phyloP scores from a whole-genome alignment of 129 eudicot species.

The Centrapalus pauciflorus region DNA sequence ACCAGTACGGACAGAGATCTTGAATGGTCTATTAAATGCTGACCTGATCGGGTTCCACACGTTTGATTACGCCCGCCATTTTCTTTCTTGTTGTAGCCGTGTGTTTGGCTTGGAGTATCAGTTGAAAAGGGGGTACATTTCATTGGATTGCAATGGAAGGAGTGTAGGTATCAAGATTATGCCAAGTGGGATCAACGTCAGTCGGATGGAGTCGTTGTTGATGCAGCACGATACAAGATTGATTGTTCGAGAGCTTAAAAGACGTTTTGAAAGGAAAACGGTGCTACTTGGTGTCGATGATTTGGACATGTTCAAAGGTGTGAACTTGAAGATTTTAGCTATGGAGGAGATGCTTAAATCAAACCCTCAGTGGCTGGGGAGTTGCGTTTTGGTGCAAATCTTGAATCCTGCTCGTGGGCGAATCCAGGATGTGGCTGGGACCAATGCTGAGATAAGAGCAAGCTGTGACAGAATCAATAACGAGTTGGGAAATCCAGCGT shows the following conservation, averaged over 20 bases:
- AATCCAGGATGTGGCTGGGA: constrained; percentile 38
- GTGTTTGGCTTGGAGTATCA: constrained; percentile 40
- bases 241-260: constrained; percentile 30
- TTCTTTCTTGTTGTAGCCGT: constrained; percentile 39
- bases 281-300: constrained; percentile 47
- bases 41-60: constrained; percentile 47
- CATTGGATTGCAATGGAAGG: constrained; percentile 37
- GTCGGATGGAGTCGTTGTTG: constrained; percentile 40
- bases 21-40: constrained; percentile 37
- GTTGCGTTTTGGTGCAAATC: constrained; percentile 37
- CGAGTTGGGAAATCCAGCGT: constrained; percentile 29
- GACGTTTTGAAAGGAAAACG: constrained; percentile 36
- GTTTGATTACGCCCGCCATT: constrained; percentile 32
- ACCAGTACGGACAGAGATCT: constrained; percentile 36
- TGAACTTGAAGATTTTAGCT: constrained; percentile 42
- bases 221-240: constrained; percentile 29
- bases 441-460: constrained; percentile 32
- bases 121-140: constrained; percentile 41
- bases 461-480: constrained; percentile 36
- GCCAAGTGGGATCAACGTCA: constrained; percentile 42
- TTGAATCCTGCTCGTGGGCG: constrained; percentile 44
- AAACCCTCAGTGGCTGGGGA: constrained; percentile 38
- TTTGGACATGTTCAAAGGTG: constrained; percentile 47
- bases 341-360: constrained; percentile 42
- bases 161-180: constrained; percentile 40